These are phyloP conservation scores for Saccharomyces hybrid DNA, from an alignment of 1,139 yeast genomes.

Conservation along the genomic window DNA sequence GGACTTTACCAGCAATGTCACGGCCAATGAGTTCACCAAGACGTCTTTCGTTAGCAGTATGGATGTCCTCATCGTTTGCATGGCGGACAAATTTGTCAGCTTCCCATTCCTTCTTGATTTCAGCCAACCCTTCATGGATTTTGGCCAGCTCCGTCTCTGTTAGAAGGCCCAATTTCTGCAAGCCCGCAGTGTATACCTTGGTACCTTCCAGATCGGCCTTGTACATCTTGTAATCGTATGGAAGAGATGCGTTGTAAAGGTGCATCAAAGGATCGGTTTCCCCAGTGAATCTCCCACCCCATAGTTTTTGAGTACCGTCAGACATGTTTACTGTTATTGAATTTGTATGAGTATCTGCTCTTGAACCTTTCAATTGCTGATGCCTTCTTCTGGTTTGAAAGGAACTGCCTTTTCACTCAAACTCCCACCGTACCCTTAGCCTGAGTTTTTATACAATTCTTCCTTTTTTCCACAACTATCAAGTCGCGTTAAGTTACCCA, in stretches of 20 bases:
- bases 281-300: constrained; percentile 99
- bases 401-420: not conserved
- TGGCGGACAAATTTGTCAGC: constrained; percentile 67
- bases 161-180: constrained; percentile 67
- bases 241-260: constrained; percentile 89
- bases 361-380: not conserved
- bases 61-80: constrained; percentile 95
- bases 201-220: constrained; percentile 92
- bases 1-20: constrained; percentile 92
- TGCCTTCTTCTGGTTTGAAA: not conserved
- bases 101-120: constrained; percentile 75
- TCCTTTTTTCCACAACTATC: not conserved
- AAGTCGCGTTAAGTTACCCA: not conserved
- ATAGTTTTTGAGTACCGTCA: constrained; percentile 47
- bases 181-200: constrained; percentile 82
- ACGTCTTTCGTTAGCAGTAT: constrained; percentile 96
- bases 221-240: constrained; percentile 92
- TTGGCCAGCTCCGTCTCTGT: constrained; percentile 62
- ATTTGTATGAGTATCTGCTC: not conserved
- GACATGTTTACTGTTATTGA: constrained; percentile 22
- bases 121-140: constrained; percentile 73
- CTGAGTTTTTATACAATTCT: not conserved
- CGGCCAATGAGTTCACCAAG: constrained; percentile 92
- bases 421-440: not conserved
- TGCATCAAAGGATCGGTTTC: constrained; percentile 97